Evolutionary conservation across 805 yeast genomes (phyloP), one percentile per base, ranked within the genome.

Genomic region (Kodamaea kakaduensis): DNA sequence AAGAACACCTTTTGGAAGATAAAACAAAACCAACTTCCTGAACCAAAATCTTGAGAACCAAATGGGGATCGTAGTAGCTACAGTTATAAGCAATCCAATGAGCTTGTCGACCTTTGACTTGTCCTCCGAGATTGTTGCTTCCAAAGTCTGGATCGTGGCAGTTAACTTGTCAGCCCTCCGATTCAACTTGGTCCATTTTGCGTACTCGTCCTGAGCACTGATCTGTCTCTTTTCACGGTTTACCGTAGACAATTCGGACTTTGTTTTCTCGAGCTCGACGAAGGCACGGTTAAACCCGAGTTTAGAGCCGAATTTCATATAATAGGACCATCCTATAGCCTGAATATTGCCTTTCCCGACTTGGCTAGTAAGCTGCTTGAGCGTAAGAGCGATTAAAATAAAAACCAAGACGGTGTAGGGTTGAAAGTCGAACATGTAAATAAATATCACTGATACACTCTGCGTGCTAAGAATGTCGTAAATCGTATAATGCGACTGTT

Each of bases 111-210:
- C 47, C 5, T 34, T 34, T 6, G 59, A 47, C 40, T 69, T 67
- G 22, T 62, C 53, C 7, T 52, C 27, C 4, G 64, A 50, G 9
- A 81, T 50, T 8, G 56, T 48, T 26, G 58, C 53, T 34, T 67
- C 71, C 30, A 75, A 45, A 6, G 47, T 38, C 12, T 67, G 71
- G 27, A 82, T 61, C 41, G 83, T 77, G 10, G 58, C 65, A 28
- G 69, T 67, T 32, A 84, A 51, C 40, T 73, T 70, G 45, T 81
- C 88, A 39, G 71, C 62, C 47, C 71, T 73, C 32, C 98, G 73
- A 51, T 87, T 89, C 43, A 89, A 68, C 56, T 87, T 87, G 1
- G 97, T 94, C 97, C 97, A 93, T 51, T 76, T 81, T 18, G 97
- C 96, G 57, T 90, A 93, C 50, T 93, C 80, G 55, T 93, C 97